Percentiles rank a stretch among this genome's conserved stretches.
Conservation (phyloP, 1,139 yeast species). For the Kazachstania sp. region DNA sequence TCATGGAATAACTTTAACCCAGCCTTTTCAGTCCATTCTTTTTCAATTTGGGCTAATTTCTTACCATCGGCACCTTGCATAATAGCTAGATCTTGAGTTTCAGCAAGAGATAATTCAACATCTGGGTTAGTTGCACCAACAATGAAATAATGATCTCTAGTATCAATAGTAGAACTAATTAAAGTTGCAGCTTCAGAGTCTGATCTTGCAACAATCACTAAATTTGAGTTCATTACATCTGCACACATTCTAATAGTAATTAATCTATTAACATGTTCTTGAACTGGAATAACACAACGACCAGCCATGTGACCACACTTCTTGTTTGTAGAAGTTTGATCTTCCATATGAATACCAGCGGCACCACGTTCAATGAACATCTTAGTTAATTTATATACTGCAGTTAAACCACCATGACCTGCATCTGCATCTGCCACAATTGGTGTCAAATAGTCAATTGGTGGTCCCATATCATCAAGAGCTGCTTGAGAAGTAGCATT, state of each 20-base stretch:
- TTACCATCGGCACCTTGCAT: conserved; percentile 61
- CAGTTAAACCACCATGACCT: conserved; percentile 98
- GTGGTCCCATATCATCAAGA: conserved; percentile 37
- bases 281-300: conserved; percentile 93
- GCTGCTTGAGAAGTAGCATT: conserved; percentile 47
- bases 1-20: conserved; percentile 84
- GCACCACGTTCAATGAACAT: conserved; percentile 97
- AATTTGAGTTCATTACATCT: conserved; percentile 81
- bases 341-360: conserved; percentile 97
- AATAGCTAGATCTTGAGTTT: conserved; percentile 79
- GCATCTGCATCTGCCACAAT: conserved; percentile 97
- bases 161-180: conserved; percentile 87
- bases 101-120: conserved; percentile 55
- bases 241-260: conserved; percentile 94
- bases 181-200: conserved; percentile 97
- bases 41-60: conserved; percentile 64
- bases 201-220: conserved; percentile 87
- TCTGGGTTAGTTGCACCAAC: conserved; percentile 87
- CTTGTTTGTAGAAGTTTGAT: conserved; percentile 97
- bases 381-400: conserved; percentile 90
- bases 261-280: conserved; percentile 90
- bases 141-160: conserved; percentile 87
- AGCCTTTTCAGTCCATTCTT: conserved; percentile 76
- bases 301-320: conserved; percentile 98
- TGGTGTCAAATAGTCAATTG: conserved; percentile 82